Base-by-base conservation (phyloP, 169 alveolate species). In the Blepharisma undulans region DNA sequence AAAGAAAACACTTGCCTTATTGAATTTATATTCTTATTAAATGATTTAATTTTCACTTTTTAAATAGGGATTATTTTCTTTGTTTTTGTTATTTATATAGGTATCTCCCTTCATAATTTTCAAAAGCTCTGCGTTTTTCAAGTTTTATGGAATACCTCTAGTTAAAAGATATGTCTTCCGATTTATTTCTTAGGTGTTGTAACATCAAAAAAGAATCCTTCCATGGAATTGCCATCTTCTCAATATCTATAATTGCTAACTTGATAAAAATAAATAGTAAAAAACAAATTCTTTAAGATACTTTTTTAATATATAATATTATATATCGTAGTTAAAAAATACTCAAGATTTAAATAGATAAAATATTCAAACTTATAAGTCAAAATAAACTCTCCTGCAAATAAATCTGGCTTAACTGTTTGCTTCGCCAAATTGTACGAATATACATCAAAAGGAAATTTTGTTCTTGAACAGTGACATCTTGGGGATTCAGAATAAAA, bases 401-500 rank as follows among this genome's bases (percentile, higher is more conserved):
- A 10, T 76, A 16, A 22, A 18, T 5, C 34, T 25, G 32, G 33
- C 1, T 27, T 25, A 19, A 88, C 92, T 88, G 21, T 22, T 34
- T 76, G 25, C 27, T 34, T 21, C 5, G 87, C 92, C 33, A 76
- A n/a, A 6, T 88, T 32, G 22, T 30, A 27, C 1, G n/a, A 33
- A 25, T 22, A 88, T 7, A 76, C 87, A 1, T 32, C 77, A 74
- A 19, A 16, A 88, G 79, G 34, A 88, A 88, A 25, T 27, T 34
- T n/a, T n/a, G 21, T 14, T 88, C 60, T 72, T 86, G 61, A 27
- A 88, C 72, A 33, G 92, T 32, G 78, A 25, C 74, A 8, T 88
- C 92, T 30, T 76, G 61, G 36, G 6, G 78, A 29, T 18, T 25
- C 74, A 14, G 92, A 72, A 59, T 88, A 88, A 22, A 88, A 76